Base-by-base conservation (phyloP, 306 rosid genomes). In the Vigna radiata region DNA sequence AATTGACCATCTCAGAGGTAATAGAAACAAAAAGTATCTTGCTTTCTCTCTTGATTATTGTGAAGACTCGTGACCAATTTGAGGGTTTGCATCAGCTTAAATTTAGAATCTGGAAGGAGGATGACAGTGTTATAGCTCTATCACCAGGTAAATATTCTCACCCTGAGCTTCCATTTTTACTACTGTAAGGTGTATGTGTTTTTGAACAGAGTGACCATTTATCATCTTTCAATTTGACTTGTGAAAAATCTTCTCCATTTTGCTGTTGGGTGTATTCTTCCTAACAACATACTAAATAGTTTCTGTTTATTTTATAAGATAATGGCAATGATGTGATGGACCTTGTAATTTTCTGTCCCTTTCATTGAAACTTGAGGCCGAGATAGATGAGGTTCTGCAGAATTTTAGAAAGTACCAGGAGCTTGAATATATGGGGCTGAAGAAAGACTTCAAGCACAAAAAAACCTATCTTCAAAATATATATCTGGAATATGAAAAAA, bases 371-470 rank as follows among this genome's bases (percentile, higher is more conserved):
- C 88, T 89, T 10, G 91, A 89, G 52, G 81, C 50, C 8, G 96
- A 90, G 63, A 50, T 87, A 29, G 86, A 88, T 77, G 82, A 75
- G n/a, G 89, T 83, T 48, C 86, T 92, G 47, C 72, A 72, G 63
- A 82, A 56, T 59, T 92, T 95, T 27, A 76, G 81, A 83, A 89
- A 82, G 62, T 88, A 96, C 1, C 97, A 95, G 64, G 91, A 90
- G 78, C 50, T 67, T 7, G 97, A 92, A 76, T 92, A 71, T 46
- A 86, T 73, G 78, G 6, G 17, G 96, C 87, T 12, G 92, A 87
- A 79, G 97, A 92, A 75, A 82, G 54, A 68, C 91, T 92, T 41
- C 52, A 81, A 33, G 66, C 39, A n/a, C 97, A 89, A 48, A 89
- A 23, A 86, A 84, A 56, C 39, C n/a, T 87, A 83, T 85, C 72